phyloP scores from a whole-genome alignment of 495 filamentous ascomycete species.

The Penicillium turbatum region DNA sequence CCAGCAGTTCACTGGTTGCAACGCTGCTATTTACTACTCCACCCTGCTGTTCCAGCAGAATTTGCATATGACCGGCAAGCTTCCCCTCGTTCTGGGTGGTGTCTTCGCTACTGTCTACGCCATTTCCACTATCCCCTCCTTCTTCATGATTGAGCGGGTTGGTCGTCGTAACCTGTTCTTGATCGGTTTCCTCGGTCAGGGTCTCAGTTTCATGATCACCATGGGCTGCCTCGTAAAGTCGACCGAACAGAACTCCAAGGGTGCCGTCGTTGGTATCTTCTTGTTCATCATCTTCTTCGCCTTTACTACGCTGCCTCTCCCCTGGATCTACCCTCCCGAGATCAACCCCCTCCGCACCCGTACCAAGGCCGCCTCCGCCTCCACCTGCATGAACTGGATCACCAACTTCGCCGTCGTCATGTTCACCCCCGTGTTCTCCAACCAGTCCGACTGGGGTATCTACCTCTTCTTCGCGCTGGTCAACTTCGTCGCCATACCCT shows the following conservation, averaged over 20 bases:
- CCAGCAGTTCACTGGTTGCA: constrained; percentile 73
- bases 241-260: constrained; percentile 26
- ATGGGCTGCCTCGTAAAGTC: neutral
- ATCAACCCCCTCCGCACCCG: constrained; percentile 70
- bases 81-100: constrained; percentile 68
- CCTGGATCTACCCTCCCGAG: constrained; percentile 75
- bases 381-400: constrained; percentile 46
- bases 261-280: constrained; percentile 40
- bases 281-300: constrained; percentile 40
- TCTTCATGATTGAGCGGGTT: too few relatives aligned
- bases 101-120: constrained; percentile 14
- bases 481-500: constrained; percentile 63
- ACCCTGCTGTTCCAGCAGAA: constrained; percentile 69
- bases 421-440: constrained; percentile 42
- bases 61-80: constrained; percentile 52
- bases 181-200: too few relatives aligned
- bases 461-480: constrained; percentile 63
- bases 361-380: constrained; percentile 54
- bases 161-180: too few relatives aligned
- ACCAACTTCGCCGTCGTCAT: constrained; percentile 46
- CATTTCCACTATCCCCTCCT: too few relatives aligned
- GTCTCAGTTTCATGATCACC: too few relatives aligned
- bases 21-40: constrained; percentile 82
- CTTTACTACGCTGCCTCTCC: constrained; percentile 40
- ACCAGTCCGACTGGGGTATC: constrained; percentile 28